Evolutionary conservation across 176 grass and related monocot genomes (phyloP), one percentile per base, ranked within the genome.

Genomic region (Saccharum officinarum): DNA sequence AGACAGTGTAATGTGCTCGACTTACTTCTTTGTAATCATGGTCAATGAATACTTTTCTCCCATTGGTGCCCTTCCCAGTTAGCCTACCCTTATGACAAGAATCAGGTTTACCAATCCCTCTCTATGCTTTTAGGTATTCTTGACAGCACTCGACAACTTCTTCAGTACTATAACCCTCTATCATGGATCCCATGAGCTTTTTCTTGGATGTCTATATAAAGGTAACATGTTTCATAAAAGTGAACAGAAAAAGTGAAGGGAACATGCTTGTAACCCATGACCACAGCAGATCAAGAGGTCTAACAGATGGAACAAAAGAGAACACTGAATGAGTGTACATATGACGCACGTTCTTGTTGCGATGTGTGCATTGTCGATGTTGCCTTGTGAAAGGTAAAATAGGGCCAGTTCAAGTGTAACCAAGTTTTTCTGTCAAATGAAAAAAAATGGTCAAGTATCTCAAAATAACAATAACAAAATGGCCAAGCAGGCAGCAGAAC

Each of bases 321-420:
- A 41, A 14, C 7, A 82, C 16, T 30, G 16, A 14, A 34, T 68
- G 41, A 68, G 42, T 20, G 17, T 62, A 45, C 25, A 67, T 13
- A 28, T 81, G 44, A 90, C 93, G 16, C 38, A 95, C 90, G 49
- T 47, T 95, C 82, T 95, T 73, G 85, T 92, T 77, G 55, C 71
- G 69, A 86, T 84, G 73, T 88, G 62, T 75, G 90, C 93, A 75
- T 88, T 64, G 34, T 78, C 37, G 23, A 92, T 42, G 30, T 83
- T 78, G 40, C 83, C 88, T 84, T 88, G 87, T 33, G 85, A 86
- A 82, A 95, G 60, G 83, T 90, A 84, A 86, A 90, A 95, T 26
- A 92, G 60, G 57, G 93, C 88, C 78, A 86, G 71, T 46, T 92
- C 85, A 6, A 95, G 82, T 71, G 64, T 91, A 81, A 95, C 74